Evolutionary conservation across 179 eudicot genomes (phyloP), one percentile per base, ranked within the genome.

Genomic region (Drosera spatulata): DNA sequence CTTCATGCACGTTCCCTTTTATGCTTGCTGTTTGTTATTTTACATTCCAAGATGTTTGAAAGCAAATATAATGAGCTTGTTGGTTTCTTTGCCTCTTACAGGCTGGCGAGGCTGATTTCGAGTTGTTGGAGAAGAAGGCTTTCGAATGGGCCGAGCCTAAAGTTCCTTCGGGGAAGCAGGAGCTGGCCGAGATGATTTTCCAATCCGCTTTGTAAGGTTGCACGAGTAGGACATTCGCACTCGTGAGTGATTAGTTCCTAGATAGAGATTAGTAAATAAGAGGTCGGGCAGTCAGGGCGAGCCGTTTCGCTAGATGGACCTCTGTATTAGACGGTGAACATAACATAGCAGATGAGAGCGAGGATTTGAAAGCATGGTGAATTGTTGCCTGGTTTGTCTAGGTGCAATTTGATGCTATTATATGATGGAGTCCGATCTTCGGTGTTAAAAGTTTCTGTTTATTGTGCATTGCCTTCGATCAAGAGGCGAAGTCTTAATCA

Each of bases 81-180:
- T 9, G 12, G 10, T 11, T 62, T 41, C 6, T 54, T 7, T 53
- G 22, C 4, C 47, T 53, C 46, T 14, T 57, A 47, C 77, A 94
- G 99, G 87, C 88, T 50, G 97, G 99, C 37, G 87, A 94, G 69
- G 99, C 91, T 53, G 97, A 90, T 75, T 94, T 90, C 52, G 95
- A 82, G 38, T 63, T 64, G 56, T 86, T 94, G 37, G 97, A 94
- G 79, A 85, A 83, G 91, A 87, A 86, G 77, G 96, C 85, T 15
- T 77, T 81, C 59, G 87, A 94, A 66, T 87, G 87, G 91, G 99
- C 91, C 48, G 99, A 94, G 66, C 99, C 97, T 56, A 83, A 70
- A 59, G 96, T 94, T 81, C 79, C 82, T 44, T 94, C 99, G 50
- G 99, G 80, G 6, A 94, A 94, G 71, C 99, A 94, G 94, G 97